Evolutionary conservation across 352 stramenopile species (phyloP).

Genomic region (Saprolegnia diclina): DNA sequence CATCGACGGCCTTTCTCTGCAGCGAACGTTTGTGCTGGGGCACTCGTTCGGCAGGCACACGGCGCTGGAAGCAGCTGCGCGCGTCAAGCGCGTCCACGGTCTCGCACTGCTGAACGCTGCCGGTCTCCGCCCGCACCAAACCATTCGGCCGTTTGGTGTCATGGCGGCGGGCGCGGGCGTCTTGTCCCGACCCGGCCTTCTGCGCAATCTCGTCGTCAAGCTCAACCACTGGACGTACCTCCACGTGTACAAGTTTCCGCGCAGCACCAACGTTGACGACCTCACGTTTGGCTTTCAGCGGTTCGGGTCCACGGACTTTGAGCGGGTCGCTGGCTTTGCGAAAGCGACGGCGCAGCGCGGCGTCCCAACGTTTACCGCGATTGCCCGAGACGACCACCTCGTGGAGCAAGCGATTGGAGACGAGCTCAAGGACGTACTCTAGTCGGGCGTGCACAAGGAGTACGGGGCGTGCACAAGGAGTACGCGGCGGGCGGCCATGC

Average conservation of each 20-base stretch:
- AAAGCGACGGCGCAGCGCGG: not conserved
- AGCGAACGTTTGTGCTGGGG: not conserved
- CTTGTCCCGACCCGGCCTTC: not conserved
- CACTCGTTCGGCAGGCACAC: constrained; percentile 17
- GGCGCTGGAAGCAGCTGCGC: not conserved
- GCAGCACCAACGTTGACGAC: not conserved
- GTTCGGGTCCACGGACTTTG: not conserved
- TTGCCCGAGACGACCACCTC: constrained; percentile 1
- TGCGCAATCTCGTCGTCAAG: not conserved
- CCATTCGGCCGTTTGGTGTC: not conserved
- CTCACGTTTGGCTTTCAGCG: constrained; percentile 12
- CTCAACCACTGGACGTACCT: not conserved
- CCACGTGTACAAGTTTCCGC: not conserved
- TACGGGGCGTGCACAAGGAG: not conserved
- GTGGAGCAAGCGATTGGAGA: constrained; percentile 13
- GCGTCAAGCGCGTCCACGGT: not conserved
- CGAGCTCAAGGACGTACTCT: constrained; percentile 1
- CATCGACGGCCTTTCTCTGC: not conserved
- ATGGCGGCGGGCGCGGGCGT: not conserved
- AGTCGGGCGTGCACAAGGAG: not conserved
- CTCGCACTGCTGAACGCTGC: constrained; percentile 12
- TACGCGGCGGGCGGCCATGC: constrained; percentile 1
- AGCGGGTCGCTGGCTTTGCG: not conserved
- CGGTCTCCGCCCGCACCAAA: not conserved
- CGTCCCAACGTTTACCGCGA: constrained; percentile 3